phyloP scores from a whole-genome alignment of 2,329 filamentous ascomycete species.

The Colletotrichum eleusines region DNA sequence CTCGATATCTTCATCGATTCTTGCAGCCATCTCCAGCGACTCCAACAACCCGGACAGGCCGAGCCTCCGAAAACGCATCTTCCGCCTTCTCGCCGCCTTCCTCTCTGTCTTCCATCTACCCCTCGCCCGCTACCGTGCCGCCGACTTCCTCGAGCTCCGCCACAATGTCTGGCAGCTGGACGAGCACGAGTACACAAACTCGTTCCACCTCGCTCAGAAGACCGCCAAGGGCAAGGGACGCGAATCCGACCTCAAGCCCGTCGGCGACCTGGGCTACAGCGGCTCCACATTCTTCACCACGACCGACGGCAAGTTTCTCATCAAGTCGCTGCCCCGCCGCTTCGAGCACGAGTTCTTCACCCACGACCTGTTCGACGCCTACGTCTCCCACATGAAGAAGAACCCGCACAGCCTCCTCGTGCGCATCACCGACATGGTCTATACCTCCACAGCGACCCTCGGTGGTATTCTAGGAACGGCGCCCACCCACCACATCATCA shows the following conservation, averaged over 20 bases:
- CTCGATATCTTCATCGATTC: slow-evolving; percentile 68
- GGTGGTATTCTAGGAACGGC: slow-evolving; percentile 71
- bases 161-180: slow-evolving; percentile 50
- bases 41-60: slow-evolving; percentile 27
- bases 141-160: slow-evolving; percentile 48
- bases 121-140: slow-evolving; percentile 46
- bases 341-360: slow-evolving; percentile 80
- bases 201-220: slow-evolving; percentile 49
- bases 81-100: slow-evolving; percentile 47
- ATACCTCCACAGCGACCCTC: slow-evolving; percentile 66
- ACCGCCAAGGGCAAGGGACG: slow-evolving; percentile 49
- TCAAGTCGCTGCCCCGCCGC: slow-evolving; percentile 77
- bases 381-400: slow-evolving; percentile 71
- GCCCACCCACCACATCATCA: slow-evolving; percentile 80
- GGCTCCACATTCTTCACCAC: slow-evolving; percentile 83
- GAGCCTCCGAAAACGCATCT: slow-evolving; percentile 17
- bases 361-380: slow-evolving; percentile 73
- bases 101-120: slow-evolving; percentile 51
- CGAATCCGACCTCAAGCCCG: slow-evolving; percentile 60
- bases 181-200: slow-evolving; percentile 55
- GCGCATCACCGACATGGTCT: slow-evolving; percentile 78
- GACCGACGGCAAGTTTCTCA: slow-evolving; percentile 72
- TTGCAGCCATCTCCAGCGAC: slow-evolving; percentile 67
- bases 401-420: slow-evolving; percentile 73
- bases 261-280: slow-evolving; percentile 79